These are phyloP conservation scores for Trametes cubensis DNA, from an alignment of 768 basidiomycete genomes.

Conservation along the genomic window DNA sequence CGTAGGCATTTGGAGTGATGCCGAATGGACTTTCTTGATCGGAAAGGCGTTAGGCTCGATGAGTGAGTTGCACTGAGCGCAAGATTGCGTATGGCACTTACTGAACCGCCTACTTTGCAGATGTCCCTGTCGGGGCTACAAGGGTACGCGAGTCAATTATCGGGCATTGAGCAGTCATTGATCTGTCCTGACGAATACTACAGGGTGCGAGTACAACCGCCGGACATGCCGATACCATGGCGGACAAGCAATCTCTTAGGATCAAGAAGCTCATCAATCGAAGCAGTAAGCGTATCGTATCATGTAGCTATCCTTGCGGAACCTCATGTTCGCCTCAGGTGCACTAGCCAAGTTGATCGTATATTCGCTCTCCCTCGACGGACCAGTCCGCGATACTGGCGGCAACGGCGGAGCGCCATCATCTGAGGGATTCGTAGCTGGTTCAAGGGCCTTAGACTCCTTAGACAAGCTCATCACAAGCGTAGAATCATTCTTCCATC, in stretches of 20 bases:
- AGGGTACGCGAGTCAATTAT: conserved; percentile 45
- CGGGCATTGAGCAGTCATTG: background rate
- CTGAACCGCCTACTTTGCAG: conserved; percentile 37
- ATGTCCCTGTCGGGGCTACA: conserved; percentile 72
- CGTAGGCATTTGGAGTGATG: conserved; percentile 86
- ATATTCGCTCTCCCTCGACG: conserved; percentile 88
- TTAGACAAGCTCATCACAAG: conserved; percentile 87
- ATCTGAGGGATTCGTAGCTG: conserved; percentile 59
- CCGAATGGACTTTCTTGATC: conserved; percentile 82
- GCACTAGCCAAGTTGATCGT: conserved; percentile 84
- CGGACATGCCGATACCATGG: conserved; percentile 66
- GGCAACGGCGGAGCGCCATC: conserved; percentile 31
- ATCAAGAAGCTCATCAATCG: conserved; percentile 74
- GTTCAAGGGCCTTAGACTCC: conserved; percentile 86
- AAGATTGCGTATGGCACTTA: background rate
- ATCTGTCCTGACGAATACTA: background rate
- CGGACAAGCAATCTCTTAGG: conserved; percentile 56
- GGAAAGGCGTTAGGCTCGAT: conserved; percentile 82
- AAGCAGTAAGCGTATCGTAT: conserved; percentile 48
- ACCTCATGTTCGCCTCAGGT: conserved; percentile 41
- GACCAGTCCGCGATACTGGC: conserved; percentile 53
- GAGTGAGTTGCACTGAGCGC: conserved; percentile 41
- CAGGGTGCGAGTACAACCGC: conserved; percentile 69
- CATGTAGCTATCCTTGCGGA: background rate
- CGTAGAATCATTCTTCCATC: conserved; percentile 94